Evolutionary conservation across 805 yeast species (phyloP).

Genomic region (Torulaspora delbrueckii): DNA sequence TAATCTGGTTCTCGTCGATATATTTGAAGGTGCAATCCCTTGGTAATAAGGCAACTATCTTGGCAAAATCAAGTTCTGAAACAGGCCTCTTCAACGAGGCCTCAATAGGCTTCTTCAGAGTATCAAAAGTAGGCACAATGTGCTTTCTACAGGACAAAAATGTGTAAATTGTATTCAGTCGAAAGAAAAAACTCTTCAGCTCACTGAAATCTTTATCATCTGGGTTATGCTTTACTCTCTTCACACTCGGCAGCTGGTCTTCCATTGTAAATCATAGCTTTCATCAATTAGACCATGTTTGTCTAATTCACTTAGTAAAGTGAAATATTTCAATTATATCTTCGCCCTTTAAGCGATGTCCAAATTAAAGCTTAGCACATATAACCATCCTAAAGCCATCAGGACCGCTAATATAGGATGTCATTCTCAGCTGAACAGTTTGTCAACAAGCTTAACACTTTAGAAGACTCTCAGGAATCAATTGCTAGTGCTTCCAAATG

Average conservation of each 20-base stretch:
- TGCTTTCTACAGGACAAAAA: slow-evolving; percentile 59
- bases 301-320: not conserved
- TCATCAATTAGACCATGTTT: not conserved
- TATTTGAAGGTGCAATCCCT: slow-evolving; percentile 66
- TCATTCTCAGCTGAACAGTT: slow-evolving; percentile 31
- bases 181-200: slow-evolving; percentile 45
- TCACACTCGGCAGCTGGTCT: slow-evolving; percentile 2
- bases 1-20: slow-evolving; percentile 69
- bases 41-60: slow-evolving; percentile 58
- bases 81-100: slow-evolving; percentile 43
- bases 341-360: slow-evolving; percentile 3
- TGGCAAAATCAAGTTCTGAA: slow-evolving; percentile 55
- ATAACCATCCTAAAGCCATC: not conserved
- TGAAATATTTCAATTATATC: slow-evolving; percentile 3
- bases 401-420: slow-evolving; percentile 14
- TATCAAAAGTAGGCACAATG: slow-evolving; percentile 52
- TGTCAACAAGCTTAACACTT: slow-evolving; percentile 20
- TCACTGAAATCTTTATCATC: slow-evolving; percentile 36
- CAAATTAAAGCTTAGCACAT: not conserved
- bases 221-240: slow-evolving; percentile 19
- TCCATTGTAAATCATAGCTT: not conserved
- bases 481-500: slow-evolving; percentile 33
- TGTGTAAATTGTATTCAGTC: slow-evolving; percentile 56
- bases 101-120: slow-evolving; percentile 49
- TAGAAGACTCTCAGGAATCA: slow-evolving; percentile 36